phyloP scores from a whole-genome alignment of 2,329 filamentous ascomycete species.

The Trichoderma gracile region DNA sequence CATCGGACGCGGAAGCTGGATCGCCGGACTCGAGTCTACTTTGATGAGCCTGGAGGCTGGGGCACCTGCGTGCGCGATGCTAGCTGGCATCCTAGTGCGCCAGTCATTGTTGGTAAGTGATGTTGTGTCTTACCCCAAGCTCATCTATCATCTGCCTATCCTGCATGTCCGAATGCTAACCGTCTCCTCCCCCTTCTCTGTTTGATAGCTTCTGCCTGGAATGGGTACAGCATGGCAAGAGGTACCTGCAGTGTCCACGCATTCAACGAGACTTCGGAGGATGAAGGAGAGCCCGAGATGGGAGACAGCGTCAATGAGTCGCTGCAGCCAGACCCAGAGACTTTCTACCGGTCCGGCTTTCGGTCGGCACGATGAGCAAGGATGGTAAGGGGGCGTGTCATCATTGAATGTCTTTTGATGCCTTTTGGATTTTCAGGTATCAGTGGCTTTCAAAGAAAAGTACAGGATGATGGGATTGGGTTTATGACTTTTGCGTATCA shows the following conservation, averaged over 20 bases:
- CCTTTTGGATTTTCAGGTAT: too few relatives aligned
- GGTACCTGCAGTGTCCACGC: slow-evolving; percentile 78
- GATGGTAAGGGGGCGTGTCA: background rate
- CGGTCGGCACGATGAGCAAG: background rate
- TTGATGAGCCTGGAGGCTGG: slow-evolving; percentile 62
- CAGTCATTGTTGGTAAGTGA: slow-evolving; percentile 67
- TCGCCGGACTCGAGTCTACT: slow-evolving; percentile 56
- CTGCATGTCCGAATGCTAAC: background rate
- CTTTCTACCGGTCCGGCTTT: slow-evolving; percentile 26
- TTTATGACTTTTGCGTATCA: too few relatives aligned
- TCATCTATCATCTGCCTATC: background rate
- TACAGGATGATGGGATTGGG: background rate
- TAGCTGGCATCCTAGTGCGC: slow-evolving; percentile 85
- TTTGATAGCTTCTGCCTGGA: slow-evolving; percentile 72
- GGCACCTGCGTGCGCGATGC: slow-evolving; percentile 82
- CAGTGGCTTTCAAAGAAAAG: too few relatives aligned
- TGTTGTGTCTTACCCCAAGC: background rate
- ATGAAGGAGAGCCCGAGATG: slow-evolving; percentile 63
- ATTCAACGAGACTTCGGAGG: slow-evolving; percentile 66
- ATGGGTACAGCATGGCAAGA: slow-evolving; percentile 69
- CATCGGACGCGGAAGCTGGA: slow-evolving; percentile 60
- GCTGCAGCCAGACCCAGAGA: slow-evolving; percentile 46
- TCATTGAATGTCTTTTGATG: too few relatives aligned
- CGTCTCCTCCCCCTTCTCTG: background rate
- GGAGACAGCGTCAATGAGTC: slow-evolving; percentile 62